phyloP scores from a whole-genome alignment of 2,329 filamentous ascomycete species.

The Colletotrichum kahawae region DNA sequence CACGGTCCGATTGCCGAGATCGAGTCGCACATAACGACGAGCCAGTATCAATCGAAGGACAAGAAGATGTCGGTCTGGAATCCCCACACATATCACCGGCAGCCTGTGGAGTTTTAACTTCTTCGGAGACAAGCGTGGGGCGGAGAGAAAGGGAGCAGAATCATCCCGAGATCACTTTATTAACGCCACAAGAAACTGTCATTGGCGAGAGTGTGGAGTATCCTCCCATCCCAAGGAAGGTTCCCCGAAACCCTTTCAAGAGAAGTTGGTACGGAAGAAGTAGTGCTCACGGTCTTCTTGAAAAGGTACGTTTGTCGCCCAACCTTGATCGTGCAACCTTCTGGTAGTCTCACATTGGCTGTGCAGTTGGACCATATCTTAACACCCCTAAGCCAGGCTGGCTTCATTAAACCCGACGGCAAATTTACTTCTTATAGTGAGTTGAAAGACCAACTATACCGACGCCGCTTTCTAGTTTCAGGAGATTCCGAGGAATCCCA shows the following conservation, averaged over 20 bases:
- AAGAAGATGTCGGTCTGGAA: neutral
- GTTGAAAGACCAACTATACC: neutral
- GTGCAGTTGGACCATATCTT: neutral
- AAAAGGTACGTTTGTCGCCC: neutral
- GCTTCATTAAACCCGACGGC: neutral
- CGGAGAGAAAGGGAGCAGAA: neutral
- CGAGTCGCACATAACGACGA: neutral
- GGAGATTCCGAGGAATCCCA: neutral
- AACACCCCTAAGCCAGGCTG: neutral
- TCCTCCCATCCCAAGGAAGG: neutral
- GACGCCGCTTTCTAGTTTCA: neutral
- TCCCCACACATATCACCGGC: neutral
- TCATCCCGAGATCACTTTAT: neutral
- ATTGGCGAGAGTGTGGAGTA: neutral
- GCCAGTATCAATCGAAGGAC: neutral
- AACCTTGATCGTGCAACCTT: neutral
- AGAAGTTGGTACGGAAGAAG: neutral
- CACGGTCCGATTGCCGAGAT: neutral
- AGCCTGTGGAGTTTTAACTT: neutral
- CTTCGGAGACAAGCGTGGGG: neutral
- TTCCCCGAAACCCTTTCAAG: neutral
- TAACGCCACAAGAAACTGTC: neutral
- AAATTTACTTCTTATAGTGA: neutral
- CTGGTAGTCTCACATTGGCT: neutral
- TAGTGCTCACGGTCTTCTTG: neutral